Evolutionary conservation across 2,329 filamentous ascomycete species (phyloP), one percentile per base, ranked within the genome.

Genomic region (Fusarium euwallaceae): DNA sequence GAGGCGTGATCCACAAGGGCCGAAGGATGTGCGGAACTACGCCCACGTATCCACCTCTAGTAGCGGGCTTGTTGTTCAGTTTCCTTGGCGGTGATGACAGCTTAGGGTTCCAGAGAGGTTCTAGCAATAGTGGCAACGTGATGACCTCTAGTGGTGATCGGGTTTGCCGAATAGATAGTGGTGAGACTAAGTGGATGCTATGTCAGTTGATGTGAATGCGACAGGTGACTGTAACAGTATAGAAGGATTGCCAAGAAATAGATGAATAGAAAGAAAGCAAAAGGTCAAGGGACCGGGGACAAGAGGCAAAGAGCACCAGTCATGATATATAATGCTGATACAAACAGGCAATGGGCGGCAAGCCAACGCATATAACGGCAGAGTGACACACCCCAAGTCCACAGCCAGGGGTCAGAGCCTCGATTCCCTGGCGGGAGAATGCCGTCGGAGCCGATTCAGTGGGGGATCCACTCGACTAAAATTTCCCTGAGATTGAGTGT

Each of bases 381-480:
- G 64, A 61, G 73, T 78, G 69, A 78, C 75, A 75, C 73, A 76
- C 70, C 69, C 69, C 72, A 72, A 64, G 69, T 60, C 68, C 76
- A 77, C 70, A 67, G 71, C 73, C 77, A 78, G 72, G 75, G 76
- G 75, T 77, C 68, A 72, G 69, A 77, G 67, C 68, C 74, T 79
- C 77, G 76, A 78, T 72, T 77, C 70, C 73, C 73, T 78, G 73
- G 68, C 73, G 70, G 75, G 71, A 70, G 67, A 72, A 72, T 78
- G 77, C 76, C 77, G 75, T 80, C 74, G 75, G 78, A 78, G 72
- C 70, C 77, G 77, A 79, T 79, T 70, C 70, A 77, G 77, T 78
- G 69, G 76, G 75, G 68, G 76, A 71, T 76, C 79, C 79, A 77
- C 78, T 76, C 70, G 71, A 78, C 78, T 79, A 76, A 73, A 78